Evolutionary conservation across 345 rosid species (phyloP).

Genomic region (Hypericum androsaemum): DNA sequence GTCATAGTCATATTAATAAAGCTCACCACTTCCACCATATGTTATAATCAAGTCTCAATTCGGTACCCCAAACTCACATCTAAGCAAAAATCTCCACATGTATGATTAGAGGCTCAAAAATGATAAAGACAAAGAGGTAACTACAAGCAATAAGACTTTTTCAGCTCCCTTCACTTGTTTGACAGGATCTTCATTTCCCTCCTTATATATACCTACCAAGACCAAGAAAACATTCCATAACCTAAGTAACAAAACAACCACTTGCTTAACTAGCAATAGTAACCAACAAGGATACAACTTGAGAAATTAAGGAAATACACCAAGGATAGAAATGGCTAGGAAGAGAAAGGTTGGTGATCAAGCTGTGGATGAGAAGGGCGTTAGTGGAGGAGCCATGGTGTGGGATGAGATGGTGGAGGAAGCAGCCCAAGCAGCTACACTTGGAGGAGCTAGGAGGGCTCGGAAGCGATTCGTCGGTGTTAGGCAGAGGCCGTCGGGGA

Average conservation of each 20-base stretch:
- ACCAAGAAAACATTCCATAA: slow-evolving; percentile 4
- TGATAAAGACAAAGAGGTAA: slow-evolving; percentile 20
- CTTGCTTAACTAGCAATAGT: no score
- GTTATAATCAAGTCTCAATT: slow-evolving; percentile 8
- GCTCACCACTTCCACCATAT: no score
- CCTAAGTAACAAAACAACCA: no score
- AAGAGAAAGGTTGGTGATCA: slow-evolving; percentile 32
- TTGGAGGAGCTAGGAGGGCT: slow-evolving; percentile 31
- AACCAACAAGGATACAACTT: no score
- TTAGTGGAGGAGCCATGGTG: slow-evolving; percentile 20
- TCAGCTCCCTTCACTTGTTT: slow-evolving; percentile 19
- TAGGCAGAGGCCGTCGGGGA: slow-evolving; percentile 45
- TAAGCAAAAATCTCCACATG: slow-evolving; percentile 16
- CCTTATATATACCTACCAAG: slow-evolving; percentile 15
- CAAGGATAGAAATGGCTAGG: slow-evolving; percentile 34
- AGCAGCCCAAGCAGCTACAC: slow-evolving; percentile 26
- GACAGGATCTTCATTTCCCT: slow-evolving; percentile 23
- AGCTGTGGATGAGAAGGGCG: slow-evolving; percentile 14
- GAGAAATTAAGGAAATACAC: no score
- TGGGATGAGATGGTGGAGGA: slow-evolving; percentile 32
- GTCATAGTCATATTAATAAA: no score
- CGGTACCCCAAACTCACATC: slow-evolving; percentile 4
- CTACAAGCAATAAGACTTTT: slow-evolving; percentile 25
- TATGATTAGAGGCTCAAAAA: slow-evolving; percentile 11
- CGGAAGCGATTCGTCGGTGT: slow-evolving; percentile 45